phyloP scores from a whole-genome alignment of 306 rosid species.

The Begonia loranthoides region DNA sequence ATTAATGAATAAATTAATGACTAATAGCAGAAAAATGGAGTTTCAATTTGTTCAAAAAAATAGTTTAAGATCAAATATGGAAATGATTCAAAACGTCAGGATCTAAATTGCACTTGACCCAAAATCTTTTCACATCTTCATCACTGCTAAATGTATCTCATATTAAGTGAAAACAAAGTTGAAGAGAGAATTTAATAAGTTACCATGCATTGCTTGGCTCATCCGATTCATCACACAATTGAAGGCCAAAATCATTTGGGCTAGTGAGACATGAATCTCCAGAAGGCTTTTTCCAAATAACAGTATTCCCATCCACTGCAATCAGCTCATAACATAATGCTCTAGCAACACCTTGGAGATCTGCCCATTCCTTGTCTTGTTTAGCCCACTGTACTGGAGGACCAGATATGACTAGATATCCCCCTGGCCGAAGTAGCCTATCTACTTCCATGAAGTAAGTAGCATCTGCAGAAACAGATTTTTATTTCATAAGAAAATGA shows the following conservation, averaged over 20 bases:
- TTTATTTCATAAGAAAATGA: constrained; percentile 10
- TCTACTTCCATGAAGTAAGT: constrained; percentile 93
- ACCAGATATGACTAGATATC: constrained; percentile 82
- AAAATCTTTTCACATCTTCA: too few species aligned
- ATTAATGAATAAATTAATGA: too few species aligned
- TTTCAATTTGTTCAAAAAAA: too few species aligned
- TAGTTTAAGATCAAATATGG: too few species aligned
- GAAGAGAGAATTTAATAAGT: constrained; percentile 3
- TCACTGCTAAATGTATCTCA: too few species aligned
- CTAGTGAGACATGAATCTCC: constrained; percentile 63
- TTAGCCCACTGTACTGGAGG: constrained; percentile 97
- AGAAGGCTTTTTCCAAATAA: constrained; percentile 83
- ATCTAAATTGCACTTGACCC: too few species aligned
- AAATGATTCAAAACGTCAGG: too few species aligned
- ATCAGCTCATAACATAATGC: constrained; percentile 83
- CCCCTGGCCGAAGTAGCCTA: constrained; percentile 92
- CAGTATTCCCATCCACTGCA: constrained; percentile 89
- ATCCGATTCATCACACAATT: constrained; percentile 60
- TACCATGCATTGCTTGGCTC: constrained; percentile 83
- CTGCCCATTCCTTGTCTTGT: constrained; percentile 99
- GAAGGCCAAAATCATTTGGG: constrained; percentile 80
- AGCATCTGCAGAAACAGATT: constrained; percentile 54
- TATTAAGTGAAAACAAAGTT: too few species aligned
- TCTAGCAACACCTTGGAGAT: constrained; percentile 89
- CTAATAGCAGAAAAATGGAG: too few species aligned